Conservation (phyloP, 169 alveolate genomes). For the Cryptosporidium baileyi region DNA sequence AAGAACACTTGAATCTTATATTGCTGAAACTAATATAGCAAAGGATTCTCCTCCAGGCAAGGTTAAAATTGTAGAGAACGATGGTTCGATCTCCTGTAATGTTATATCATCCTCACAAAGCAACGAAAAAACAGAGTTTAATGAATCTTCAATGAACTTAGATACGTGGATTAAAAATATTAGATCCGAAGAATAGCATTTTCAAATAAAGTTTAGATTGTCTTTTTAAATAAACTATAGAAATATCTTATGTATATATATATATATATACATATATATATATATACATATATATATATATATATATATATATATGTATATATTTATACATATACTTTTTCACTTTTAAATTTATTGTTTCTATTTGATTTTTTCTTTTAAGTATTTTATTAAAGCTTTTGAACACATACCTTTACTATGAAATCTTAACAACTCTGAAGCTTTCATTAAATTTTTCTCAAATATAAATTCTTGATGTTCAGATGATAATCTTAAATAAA, state of each 20-base stretch:
- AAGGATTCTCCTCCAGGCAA: conserved; percentile 33
- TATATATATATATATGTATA: no score
- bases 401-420: conserved; percentile 63
- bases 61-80: conserved; percentile 1
- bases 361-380: no score
- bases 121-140: neutral
- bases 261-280: no score
- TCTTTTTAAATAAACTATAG: no score
- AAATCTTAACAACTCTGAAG: neutral
- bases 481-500: conserved; percentile 2
- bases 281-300: no score
- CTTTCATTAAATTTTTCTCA: conserved; percentile 9
- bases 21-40: neutral
- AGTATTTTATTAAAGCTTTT: neutral
- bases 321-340: no score
- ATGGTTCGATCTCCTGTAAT: no score
- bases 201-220: no score
- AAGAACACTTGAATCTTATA: conserved; percentile 5
- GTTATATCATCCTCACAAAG: neutral
- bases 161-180: neutral
- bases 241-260: no score
- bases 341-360: no score
- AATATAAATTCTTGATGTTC: conserved; percentile 27
- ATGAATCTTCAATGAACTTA: neutral
- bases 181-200: no score